These are phyloP conservation scores for Obelidium mucronatum DNA, from an alignment of 192 early-diverging fungal species.

Conservation along the genomic window DNA sequence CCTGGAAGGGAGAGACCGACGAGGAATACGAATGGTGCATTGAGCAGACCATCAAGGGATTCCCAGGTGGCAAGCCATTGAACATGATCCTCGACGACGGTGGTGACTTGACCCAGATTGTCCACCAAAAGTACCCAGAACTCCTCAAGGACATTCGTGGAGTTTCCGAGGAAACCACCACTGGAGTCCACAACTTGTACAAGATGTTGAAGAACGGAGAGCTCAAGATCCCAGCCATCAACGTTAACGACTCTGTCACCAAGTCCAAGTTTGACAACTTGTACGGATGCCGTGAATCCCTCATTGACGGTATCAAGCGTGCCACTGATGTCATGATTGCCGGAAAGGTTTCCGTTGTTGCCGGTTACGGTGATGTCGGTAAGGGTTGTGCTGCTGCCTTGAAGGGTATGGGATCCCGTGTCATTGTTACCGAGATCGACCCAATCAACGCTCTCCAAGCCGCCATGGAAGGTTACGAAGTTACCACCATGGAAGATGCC, in stretches of 20 bases:
- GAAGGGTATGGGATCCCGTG: constrained; percentile 97
- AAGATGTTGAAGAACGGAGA: constrained; percentile 96
- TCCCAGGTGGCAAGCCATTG: constrained; percentile 91
- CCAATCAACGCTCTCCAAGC: constrained; percentile 99
- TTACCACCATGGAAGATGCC: constrained; percentile 99
- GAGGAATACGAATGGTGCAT: constrained; percentile 99
- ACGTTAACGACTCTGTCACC: constrained; percentile 99
- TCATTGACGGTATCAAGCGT: constrained; percentile 99
- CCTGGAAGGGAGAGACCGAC: constrained; percentile 99
- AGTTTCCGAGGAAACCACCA: constrained; percentile 99
- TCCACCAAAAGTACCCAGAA: constrained; percentile 96
- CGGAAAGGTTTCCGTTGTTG: constrained; percentile 97
- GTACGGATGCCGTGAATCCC: constrained; percentile 99
- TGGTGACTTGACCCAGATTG: constrained; percentile 94
- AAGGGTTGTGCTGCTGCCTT: constrained; percentile 99
- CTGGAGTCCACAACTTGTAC: constrained; percentile 99
- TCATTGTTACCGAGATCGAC: constrained; percentile 97
- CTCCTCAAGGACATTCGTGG: constrained; percentile 86
- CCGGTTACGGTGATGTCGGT: constrained; percentile 99
- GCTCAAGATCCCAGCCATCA: constrained; percentile 98
- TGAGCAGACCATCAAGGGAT: constrained; percentile 89
- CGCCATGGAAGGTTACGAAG: constrained; percentile 99
- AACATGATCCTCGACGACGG: constrained; percentile 99
- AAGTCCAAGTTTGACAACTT: constrained; percentile 99
- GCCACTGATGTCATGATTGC: constrained; percentile 99